A percentile compares a stretch with the other conserved stretches of the same genome.
These are phyloP conservation scores for Spatholobus suberectus DNA, from an alignment of 306 rosid species.

Conservation along the genomic window DNA sequence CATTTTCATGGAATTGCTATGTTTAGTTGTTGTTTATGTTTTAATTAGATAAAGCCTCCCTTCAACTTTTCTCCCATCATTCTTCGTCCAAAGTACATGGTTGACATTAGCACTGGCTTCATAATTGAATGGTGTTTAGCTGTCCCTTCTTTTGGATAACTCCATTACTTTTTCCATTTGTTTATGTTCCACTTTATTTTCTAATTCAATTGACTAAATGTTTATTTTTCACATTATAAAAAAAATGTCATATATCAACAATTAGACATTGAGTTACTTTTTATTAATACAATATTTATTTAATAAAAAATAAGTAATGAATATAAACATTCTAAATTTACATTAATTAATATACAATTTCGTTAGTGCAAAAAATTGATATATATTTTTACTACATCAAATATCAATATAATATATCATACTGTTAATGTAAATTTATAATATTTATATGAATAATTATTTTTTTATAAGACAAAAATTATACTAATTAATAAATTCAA, in stretches of 20 bases:
- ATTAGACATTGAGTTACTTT: too few species aligned
- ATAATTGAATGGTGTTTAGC: constrained; percentile 2
- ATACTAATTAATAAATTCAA: background rate
- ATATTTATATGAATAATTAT: background rate
- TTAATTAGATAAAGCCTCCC: background rate
- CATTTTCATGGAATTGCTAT: constrained; percentile 33
- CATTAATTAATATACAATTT: too few species aligned
- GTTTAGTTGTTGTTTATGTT: constrained; percentile 44
- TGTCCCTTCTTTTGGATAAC: constrained; percentile 22
- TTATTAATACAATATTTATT: too few species aligned
- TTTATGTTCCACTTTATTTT: constrained; percentile 22
- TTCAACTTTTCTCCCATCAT: constrained; percentile 32
- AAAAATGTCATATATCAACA: too few species aligned
- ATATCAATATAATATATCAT: too few species aligned
- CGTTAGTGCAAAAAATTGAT: background rate
- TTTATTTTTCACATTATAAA: too few species aligned
- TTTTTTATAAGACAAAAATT: background rate
- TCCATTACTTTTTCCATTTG: constrained; percentile 35
- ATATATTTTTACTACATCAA: background rate
- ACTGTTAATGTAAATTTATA: background rate
- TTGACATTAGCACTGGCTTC: constrained; percentile 42
- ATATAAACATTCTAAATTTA: background rate
- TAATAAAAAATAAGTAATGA: background rate
- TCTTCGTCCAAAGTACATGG: constrained; percentile 33
- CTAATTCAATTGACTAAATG: background rate